A percentile compares a stretch with the other conserved stretches of the same genome.
Evolutionary conservation across 2,329 filamentous ascomycete species (phyloP).

Genomic region (Penicillium sp.): DNA sequence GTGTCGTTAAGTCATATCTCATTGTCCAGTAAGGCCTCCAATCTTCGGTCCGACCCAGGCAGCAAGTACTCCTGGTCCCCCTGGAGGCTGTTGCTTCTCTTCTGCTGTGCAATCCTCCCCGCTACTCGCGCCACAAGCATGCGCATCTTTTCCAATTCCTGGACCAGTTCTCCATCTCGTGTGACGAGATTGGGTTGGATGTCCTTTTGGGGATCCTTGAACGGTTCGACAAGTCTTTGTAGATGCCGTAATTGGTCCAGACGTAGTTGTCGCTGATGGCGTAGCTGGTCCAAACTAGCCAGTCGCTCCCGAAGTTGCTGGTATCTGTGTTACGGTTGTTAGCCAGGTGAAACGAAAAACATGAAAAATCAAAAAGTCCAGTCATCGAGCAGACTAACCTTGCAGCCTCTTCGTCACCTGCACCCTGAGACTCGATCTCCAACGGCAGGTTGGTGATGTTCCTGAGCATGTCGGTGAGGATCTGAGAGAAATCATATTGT

Average conservation of each 20-base stretch:
- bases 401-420: slow-evolving; percentile 29
- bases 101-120: slow-evolving; percentile 33
- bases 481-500: neutral
- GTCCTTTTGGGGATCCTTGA: slow-evolving; percentile 45
- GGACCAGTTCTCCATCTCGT: slow-evolving; percentile 47
- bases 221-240: slow-evolving; percentile 46
- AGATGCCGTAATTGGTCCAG: slow-evolving; percentile 47
- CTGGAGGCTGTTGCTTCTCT: slow-evolving; percentile 12
- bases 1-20: slow-evolving; percentile 28
- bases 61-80: slow-evolving; percentile 21
- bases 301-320: slow-evolving; percentile 41
- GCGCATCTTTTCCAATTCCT: slow-evolving; percentile 48
- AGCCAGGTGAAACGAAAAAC: slow-evolving; percentile 11
- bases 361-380: neutral
- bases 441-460: slow-evolving; percentile 38
- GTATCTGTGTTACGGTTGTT: slow-evolving; percentile 35
- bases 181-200: slow-evolving; percentile 54
- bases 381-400: slow-evolving; percentile 24
- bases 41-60: slow-evolving; percentile 30
- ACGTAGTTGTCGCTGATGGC: slow-evolving; percentile 44
- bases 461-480: slow-evolving; percentile 22
- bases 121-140: slow-evolving; percentile 44
- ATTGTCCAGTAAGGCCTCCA: slow-evolving; percentile 35
- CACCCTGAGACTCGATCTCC: slow-evolving; percentile 31
- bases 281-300: slow-evolving; percentile 42